phyloP scores from a whole-genome alignment of 1,139 yeast genomes.

The Yamadazyma taylorii region DNA sequence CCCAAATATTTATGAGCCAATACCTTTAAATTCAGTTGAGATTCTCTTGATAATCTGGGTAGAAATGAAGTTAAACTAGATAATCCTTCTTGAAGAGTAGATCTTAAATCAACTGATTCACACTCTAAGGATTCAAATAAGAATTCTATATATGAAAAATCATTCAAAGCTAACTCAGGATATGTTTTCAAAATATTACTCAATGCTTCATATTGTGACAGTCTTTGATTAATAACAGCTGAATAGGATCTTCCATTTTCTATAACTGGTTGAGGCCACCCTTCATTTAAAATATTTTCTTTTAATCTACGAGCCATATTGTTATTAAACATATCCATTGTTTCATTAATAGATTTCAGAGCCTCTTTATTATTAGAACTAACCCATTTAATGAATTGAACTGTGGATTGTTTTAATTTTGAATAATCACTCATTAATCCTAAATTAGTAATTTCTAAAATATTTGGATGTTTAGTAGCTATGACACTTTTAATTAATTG shows the following conservation, averaged over 20 bases:
- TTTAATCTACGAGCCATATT: conserved; percentile 52
- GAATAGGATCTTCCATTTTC: conserved; percentile 32
- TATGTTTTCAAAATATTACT: conserved; percentile 62
- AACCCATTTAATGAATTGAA: conserved; percentile 63
- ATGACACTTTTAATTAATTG: conserved; percentile 51
- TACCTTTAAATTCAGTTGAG: conserved; percentile 45
- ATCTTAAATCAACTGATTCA: conserved; percentile 61
- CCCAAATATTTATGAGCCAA: conserved; percentile 42
- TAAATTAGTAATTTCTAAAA: conserved; percentile 47
- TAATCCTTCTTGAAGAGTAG: conserved; percentile 73
- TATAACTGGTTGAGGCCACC: conserved; percentile 51
- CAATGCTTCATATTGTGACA: conserved; percentile 73
- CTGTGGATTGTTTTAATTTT: conserved; percentile 50
- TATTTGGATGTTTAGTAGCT: conserved; percentile 42
- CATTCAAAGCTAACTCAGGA: conserved; percentile 42
- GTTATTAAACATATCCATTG: conserved; percentile 27
- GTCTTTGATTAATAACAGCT: conserved; percentile 45
- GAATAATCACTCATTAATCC: conserved; percentile 58
- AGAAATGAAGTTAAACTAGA: conserved; percentile 57
- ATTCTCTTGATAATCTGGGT: conserved; percentile 34
- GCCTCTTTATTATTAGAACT: conserved; percentile 23
- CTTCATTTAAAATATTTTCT: conserved; percentile 51
- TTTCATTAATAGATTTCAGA: conserved; percentile 17
- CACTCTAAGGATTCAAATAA: conserved; percentile 70
- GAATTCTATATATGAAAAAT: conserved; percentile 59